Evolutionary conservation across 2,329 filamentous ascomycete genomes (phyloP), one percentile per base, ranked within the genome.

Genomic region (Trichoderma sp.): DNA sequence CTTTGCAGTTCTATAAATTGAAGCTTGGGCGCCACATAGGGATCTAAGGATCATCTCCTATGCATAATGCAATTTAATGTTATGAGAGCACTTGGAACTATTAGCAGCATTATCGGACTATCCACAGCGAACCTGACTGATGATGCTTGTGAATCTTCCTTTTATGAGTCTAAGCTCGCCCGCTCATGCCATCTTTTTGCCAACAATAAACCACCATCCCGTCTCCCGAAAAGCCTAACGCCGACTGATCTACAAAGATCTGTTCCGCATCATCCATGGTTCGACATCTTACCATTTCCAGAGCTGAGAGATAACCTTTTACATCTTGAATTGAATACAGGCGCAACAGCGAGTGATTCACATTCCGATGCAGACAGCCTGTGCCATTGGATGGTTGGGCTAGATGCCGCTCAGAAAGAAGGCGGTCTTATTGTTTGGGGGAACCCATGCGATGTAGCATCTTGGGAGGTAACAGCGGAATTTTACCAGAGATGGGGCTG

Each of bases 361-460:
- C 30, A 39, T 7, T 66, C 59, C 10, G 63, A 59, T 21, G 52
- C 37, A 37, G 54, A 59, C 28, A 59, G 34, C 37, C 39, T 66
- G 18, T 66, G 54, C 8, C 39, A 66, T 49, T 66, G 52, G 63
- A 66, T 66, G 52, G 39, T 59, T n/a, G 39, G 52, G 14, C 39
- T 66, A 7, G 54, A 49, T 34, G 10, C 52, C 4, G 16, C n/a
- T 21, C 52, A 66, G 52, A 66, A 43, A 39, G 52, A 66, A 26
- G 46, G 37, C 18, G 63, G 63, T 26, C 37, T 66, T n/a, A 66
- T 66, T 30, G 5, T 66, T 26, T 66, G 63, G 54, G 64, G 64
- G 30, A 55, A 67, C 28, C 55, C 64, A 11, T 67, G 64, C 30
- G 10, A 67, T 49, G 14, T 59, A 16, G 55, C 64, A 6, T 49